Evolutionary conservation across 805 yeast genomes (phyloP).

Genomic region (Candida morakotiae): DNA sequence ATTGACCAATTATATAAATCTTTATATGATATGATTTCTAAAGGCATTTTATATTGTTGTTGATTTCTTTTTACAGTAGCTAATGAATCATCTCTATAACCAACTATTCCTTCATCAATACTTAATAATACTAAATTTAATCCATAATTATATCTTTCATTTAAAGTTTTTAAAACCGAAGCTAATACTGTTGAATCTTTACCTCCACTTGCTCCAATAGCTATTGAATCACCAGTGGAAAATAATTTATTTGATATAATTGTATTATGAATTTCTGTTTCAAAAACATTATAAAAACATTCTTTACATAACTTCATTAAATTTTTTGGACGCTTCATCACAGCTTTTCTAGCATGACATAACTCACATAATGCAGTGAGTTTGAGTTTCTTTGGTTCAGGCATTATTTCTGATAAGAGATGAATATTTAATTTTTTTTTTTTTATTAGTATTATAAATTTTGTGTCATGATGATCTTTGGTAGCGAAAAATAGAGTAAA

Average conservation of each 20-base stretch:
- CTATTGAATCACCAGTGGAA: constrained; percentile 77
- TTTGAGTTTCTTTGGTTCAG: constrained; percentile 23
- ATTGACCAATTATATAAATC: constrained; percentile 96
- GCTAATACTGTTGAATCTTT: constrained; percentile 97
- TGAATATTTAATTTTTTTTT: constrained; percentile 1
- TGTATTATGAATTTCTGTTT: constrained; percentile 92
- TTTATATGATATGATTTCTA: constrained; percentile 77
- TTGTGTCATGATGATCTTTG: background rate
- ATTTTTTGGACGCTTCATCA: constrained; percentile 88
- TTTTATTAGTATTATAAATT: background rate
- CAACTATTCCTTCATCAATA: constrained; percentile 95
- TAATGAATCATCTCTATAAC: constrained; percentile 93
- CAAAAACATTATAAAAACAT: constrained; percentile 88
- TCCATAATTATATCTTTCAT: constrained; percentile 86
- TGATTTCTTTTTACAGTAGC: constrained; percentile 96
- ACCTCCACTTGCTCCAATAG: constrained; percentile 99
- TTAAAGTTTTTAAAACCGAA: constrained; percentile 75
- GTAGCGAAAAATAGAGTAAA: background rate
- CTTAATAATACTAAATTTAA: constrained; percentile 78
- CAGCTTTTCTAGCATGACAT: constrained; percentile 79
- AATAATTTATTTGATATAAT: constrained; percentile 69
- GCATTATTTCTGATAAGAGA: background rate
- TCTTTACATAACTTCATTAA: constrained; percentile 83
- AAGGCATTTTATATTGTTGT: constrained; percentile 73
- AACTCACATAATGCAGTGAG: constrained; percentile 65